Base-by-base conservation (phyloP, 495 filamentous ascomycete species). In the Talaromyces ruber region DNA sequence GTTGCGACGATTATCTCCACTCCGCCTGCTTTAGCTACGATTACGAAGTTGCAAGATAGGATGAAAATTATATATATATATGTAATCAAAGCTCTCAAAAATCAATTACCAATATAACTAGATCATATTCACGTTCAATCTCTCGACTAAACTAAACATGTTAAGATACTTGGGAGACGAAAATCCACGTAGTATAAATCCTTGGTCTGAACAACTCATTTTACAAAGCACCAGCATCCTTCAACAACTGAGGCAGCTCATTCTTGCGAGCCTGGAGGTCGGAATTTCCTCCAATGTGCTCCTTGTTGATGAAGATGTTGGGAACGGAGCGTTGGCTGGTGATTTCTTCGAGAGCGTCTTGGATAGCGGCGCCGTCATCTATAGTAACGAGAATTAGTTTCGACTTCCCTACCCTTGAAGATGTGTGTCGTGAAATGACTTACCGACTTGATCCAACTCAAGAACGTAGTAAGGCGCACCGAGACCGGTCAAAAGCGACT, bases 241-340 rank as follows among this genome's bases (percentile, higher is more conserved):
- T 82, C 71, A 93, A 72, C 70, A 92, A 68, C 8, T 62, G 54
- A 1, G 78, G 76, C 39, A 93, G 67, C 59, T 89, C 67, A 0
- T 25, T 47, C 76, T 84, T 86, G 72, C 73, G 81, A 2, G 73
- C 81, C 78, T 97, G 91, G 62, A 98, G 74, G 68, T 98, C 95
- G 6, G 92, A 96, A 84, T 98, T 97, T 56, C 94, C 94, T 43
- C 94, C 93, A 71, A 99, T 94, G 76, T 97, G 94, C 74, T 92
- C 74, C 80, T 92, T 73, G 65, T 75, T 74, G 78, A 99, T 97
- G 81, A 87, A 99, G 78, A 97, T 90, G 77, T 96, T 97, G 60
- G 94, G 94, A 7, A 99, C 94, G 63, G 88, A 92, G 67, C 84
- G 77, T 81, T 99, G 95, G 67, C 78, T 75, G 47, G 85, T 90